A percentile compares a stretch with the other conserved stretches of the same genome.
These are phyloP conservation scores for Naumovozyma castellii DNA, from an alignment of 805 yeast species.

Conservation along the genomic window DNA sequence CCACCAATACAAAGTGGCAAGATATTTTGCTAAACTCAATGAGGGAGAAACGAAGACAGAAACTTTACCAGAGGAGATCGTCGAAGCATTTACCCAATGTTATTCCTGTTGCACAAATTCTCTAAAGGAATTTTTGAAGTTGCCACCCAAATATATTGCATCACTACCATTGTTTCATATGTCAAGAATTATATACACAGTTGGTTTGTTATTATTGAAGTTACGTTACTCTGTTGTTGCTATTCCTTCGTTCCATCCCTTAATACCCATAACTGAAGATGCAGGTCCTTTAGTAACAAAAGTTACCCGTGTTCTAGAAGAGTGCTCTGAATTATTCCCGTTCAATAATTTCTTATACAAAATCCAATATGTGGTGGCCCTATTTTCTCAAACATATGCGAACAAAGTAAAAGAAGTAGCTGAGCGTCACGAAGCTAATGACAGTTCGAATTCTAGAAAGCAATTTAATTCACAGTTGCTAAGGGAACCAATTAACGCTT, in stretches of 20 bases:
- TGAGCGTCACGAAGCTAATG: slow-evolving; percentile 2
- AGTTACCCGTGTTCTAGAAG: slow-evolving; percentile 19
- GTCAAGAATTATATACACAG: slow-evolving; percentile 51
- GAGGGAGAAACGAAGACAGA: slow-evolving; percentile 6
- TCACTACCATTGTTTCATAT: slow-evolving; percentile 48
- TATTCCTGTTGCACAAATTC: slow-evolving; percentile 45
- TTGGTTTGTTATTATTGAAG: slow-evolving; percentile 49
- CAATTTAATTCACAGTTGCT: slow-evolving; percentile 4
- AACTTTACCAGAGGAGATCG: slow-evolving; percentile 25
- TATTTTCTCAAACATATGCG: slow-evolving; percentile 54
- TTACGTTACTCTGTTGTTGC: slow-evolving; percentile 47
- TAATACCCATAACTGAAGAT: slow-evolving; percentile 39
- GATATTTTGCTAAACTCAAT: slow-evolving; percentile 13
- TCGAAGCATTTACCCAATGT: slow-evolving; percentile 40
- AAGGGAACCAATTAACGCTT: neutral
- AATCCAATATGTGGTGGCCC: slow-evolving; percentile 44
- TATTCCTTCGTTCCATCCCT: slow-evolving; percentile 38
- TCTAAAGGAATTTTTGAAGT: slow-evolving; percentile 38
- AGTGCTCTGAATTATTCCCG: slow-evolving; percentile 30
- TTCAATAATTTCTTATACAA: slow-evolving; percentile 45
- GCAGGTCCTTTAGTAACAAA: slow-evolving; percentile 29
- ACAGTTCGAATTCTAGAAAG: neutral
- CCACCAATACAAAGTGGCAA: slow-evolving; percentile 43
- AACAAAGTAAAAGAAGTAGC: slow-evolving; percentile 37
- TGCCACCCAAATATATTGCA: slow-evolving; percentile 40